A percentile compares a stretch with the other conserved stretches of the same genome.
Conservation (phyloP, 2,329 filamentous ascomycete species). For the Hypoxylon sp. region DNA sequence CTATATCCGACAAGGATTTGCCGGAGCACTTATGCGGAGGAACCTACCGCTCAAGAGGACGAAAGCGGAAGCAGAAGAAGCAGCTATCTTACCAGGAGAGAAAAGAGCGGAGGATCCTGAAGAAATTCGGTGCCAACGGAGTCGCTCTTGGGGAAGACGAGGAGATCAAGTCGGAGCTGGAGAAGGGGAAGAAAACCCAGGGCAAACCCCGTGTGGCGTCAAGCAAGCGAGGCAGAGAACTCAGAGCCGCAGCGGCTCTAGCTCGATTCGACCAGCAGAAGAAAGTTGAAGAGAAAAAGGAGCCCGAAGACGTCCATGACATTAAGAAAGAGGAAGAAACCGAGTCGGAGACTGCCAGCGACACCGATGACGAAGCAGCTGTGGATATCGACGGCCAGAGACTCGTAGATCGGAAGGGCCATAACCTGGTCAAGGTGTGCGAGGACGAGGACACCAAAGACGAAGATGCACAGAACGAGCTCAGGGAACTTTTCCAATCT, state of each 20-base stretch:
- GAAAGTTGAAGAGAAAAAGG: constrained; percentile 63
- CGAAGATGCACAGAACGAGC: constrained; percentile 71
- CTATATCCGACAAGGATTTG: constrained; percentile 68
- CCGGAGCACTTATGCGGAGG: constrained; percentile 85
- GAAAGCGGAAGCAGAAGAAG: constrained; percentile 68
- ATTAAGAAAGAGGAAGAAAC: constrained; percentile 54
- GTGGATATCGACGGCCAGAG: constrained; percentile 75
- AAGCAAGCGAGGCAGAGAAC: constrained; percentile 80
- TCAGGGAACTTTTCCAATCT: constrained; percentile 73
- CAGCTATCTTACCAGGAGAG: constrained; percentile 77
- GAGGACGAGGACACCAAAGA: constrained; percentile 75
- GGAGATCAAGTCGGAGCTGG: constrained; percentile 73
- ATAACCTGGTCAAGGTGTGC: constrained; percentile 80
- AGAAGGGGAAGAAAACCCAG: constrained; percentile 73
- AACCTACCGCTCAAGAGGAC: constrained; percentile 75
- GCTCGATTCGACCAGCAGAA: constrained; percentile 76
- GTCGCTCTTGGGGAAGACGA: constrained; percentile 79
- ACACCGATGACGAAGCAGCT: constrained; percentile 62
- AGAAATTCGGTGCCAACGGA: constrained; percentile 82
- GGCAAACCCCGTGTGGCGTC: constrained; percentile 80
- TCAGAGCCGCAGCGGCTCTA: constrained; percentile 82
- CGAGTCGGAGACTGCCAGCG: constrained; percentile 61
- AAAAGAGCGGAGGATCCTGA: constrained; percentile 79
- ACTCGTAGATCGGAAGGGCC: constrained; percentile 76
- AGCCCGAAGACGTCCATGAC: constrained; percentile 57